Percentiles rank a stretch among this genome's conserved stretches.
phyloP scores from a whole-genome alignment of 169 alveolate species.

The Plasmodium yoelii region DNA sequence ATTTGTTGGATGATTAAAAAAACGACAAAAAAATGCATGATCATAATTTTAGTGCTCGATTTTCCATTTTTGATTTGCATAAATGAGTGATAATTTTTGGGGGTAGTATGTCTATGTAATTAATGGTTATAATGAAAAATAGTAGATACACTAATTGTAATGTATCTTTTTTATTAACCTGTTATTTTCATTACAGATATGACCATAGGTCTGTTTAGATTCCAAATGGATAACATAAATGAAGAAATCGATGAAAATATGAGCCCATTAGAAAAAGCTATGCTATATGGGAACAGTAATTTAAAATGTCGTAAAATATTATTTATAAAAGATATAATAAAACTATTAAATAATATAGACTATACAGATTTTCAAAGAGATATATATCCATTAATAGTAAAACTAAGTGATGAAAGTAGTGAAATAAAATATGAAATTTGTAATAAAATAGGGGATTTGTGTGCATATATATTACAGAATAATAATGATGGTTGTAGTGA shows the following conservation, averaged over 20 bases:
- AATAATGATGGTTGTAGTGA: constrained; percentile 31
- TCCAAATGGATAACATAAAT: constrained; percentile 36
- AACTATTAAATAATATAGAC: constrained; percentile 23
- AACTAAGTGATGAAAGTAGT: constrained; percentile 34
- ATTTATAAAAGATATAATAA: constrained; percentile 52
- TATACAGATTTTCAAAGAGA: constrained; percentile 37
- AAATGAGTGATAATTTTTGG: too few species aligned
- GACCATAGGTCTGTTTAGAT: constrained; percentile 18
- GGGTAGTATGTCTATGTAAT: too few species aligned
- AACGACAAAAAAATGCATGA: too few species aligned
- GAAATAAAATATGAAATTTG: constrained; percentile 71
- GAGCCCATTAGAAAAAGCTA: constrained; percentile 40
- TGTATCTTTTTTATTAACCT: too few species aligned
- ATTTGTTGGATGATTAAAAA: too few species aligned
- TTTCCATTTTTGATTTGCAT: too few species aligned
- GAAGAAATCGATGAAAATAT: constrained; percentile 57
- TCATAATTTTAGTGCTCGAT: too few species aligned
- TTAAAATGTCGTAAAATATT: constrained; percentile 62
- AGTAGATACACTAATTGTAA: too few species aligned
- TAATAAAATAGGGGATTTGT: constrained; percentile 54
- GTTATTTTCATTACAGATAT: constrained; percentile 16
- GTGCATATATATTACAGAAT: constrained; percentile 68
- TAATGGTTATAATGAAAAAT: too few species aligned
- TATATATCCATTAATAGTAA: constrained; percentile 54
- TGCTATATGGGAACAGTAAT: constrained; percentile 48